Base-by-base conservation (phyloP, 805 yeast species). In the Spathaspora girioi region DNA sequence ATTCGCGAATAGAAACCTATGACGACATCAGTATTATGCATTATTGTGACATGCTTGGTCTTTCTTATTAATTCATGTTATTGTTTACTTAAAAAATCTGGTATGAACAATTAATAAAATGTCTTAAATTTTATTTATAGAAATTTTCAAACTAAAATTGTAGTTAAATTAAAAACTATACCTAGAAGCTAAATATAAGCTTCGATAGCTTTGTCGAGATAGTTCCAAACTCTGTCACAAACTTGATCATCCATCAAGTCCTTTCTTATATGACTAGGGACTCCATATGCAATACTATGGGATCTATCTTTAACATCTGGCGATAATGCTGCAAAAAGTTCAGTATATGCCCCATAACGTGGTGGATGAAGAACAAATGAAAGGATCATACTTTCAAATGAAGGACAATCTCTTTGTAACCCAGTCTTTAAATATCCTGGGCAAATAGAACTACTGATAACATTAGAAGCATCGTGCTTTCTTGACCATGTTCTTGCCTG, bases 331-430 rank as follows among this genome's bases (percentile, higher is more conserved):
- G 4, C 74, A 80, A 53, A 60, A 73, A 19, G 76, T 59, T 54
- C 79, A 14, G 81, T 59, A 49, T 71, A 67, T 1, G 81, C 77
- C 10, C 82, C 83, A 44, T 67, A 66, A 35, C 56, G 54, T 4
- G 66, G 46, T 8, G 60, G 60, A 45, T 61, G 46, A 18, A 64
- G 54, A 14, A 57, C 56, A 17, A 59, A 54, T 14, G 40, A 46
- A 12, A 42, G 23, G 1, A 32, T 20, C 11, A 26, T 12, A 17
- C 31, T n/a, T 54, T 46, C n/a, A 50, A 20, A 23, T 5, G 38
- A 40, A 11, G 17, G n/a, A 29, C 27, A 17, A 49, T 11, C 58
- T 50, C 76, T 67, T 40, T 58, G 58, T 29, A 76, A 56, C 5
- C 73, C 75, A 0, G 76, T 60, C 35, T 54, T 51, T 44, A 76